Evolutionary conservation across 164 flowering plant genomes (phyloP), one percentile per base, ranked within the genome.

Genomic region (Tetrastigma voinierianum): DNA sequence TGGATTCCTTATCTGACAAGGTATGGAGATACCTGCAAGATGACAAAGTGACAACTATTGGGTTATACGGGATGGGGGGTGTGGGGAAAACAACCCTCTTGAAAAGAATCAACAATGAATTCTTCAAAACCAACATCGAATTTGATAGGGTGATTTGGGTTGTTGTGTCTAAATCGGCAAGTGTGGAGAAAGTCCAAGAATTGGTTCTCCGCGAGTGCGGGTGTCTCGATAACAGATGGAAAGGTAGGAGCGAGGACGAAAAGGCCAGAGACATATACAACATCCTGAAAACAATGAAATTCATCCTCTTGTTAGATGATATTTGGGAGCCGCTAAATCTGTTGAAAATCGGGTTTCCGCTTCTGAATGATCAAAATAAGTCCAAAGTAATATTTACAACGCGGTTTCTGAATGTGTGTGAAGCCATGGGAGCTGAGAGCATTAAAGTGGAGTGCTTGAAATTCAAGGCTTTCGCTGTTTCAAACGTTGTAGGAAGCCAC

Each of bases 391-490:
- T 63, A 10, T 58, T 70, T 45, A 64, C 68, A 0, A 57, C 58
- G 9, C 57, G 68, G 11, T 70, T 44, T 1, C 17, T 46, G 56
- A 32, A 59, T n/a, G 66, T 70, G 43, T 75, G 74, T 14, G 52
- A 58, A 2, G 9, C 18, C 0, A 74, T 74, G 78, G 51, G 21
- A 2, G 71, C 67, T 17, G 64, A 65, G 16, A 59, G 44, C 15
- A 62, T 51, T 6, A n/a, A 57, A 52, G 68, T 70, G 25, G 1
- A 43, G 18, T 51, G 67, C 48, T 61, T 69, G 51, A 3, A 32
- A 11, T 15, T 8, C 7, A 45, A 68, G 10, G 74, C 71, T 0
- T 70, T 71, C 71, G 21, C 51, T 75, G 56, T 75, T 67, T 24
- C 16, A 18, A 3, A 3, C 19, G 6, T 62, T 75, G 9, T 68